A percentile compares a stretch with the other conserved stretches of the same genome.
phyloP scores from a whole-genome alignment of 495 filamentous ascomycete species.

The Bacidia gigantensis region DNA sequence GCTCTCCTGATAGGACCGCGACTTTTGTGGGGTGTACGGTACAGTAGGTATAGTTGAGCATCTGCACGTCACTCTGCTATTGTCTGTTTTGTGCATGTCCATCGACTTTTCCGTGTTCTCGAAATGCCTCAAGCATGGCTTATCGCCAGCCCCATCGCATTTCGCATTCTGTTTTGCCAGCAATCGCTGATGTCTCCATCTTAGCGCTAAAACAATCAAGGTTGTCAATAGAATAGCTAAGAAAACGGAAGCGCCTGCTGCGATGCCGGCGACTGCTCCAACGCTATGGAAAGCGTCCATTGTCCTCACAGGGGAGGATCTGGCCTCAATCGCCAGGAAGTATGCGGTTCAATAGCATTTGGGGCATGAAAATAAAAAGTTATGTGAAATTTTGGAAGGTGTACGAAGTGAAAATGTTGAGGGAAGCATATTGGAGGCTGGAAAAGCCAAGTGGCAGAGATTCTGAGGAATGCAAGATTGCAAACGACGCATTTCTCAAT shows the following conservation, averaged over 20 bases:
- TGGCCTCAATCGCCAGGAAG: no score
- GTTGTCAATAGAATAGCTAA: background rate
- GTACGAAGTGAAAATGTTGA: no score
- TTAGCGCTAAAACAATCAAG: background rate
- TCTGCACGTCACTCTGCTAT: background rate
- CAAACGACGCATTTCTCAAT: background rate
- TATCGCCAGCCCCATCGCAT: background rate
- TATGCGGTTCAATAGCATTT: no score
- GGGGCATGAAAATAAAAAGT: no score
- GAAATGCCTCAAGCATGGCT: background rate
- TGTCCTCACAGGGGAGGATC: no score
- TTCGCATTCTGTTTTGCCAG: background rate
- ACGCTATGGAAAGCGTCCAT: background rate
- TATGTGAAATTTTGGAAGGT: no score
- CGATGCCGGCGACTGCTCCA: background rate
- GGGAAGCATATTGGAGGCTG: background rate
- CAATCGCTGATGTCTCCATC: background rate
- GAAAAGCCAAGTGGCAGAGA: background rate
- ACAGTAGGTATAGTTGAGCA: background rate
- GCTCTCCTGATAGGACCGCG: background rate
- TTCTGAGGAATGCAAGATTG: background rate
- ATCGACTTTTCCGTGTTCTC: background rate
- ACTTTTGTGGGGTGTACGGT: background rate
- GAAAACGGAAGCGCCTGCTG: background rate
- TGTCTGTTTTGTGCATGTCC: background rate